These are phyloP conservation scores for Asterella californica DNA, from an alignment of 225 moss, liverwort and hornwort species.

Conservation along the genomic window DNA sequence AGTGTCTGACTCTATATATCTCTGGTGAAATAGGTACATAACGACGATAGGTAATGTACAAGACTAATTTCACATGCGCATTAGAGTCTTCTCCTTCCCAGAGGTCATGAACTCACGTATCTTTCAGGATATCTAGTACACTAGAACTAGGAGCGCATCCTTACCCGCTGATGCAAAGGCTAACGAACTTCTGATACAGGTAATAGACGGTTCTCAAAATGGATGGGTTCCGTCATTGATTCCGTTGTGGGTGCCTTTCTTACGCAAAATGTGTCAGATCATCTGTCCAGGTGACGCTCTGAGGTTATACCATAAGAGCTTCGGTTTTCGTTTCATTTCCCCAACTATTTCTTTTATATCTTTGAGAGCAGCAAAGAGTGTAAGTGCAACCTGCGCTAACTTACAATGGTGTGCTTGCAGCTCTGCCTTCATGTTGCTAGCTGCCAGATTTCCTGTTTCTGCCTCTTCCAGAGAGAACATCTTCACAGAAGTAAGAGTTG, in stretches of 20 bases:
- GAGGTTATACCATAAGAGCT: background rate
- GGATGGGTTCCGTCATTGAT: conserved; percentile 90
- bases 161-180: background rate
- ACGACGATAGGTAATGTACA: background rate
- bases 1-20: too few species aligned
- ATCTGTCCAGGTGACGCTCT: conserved; percentile 68
- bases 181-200: conserved; percentile 39
- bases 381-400: background rate
- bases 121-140: too few species aligned
- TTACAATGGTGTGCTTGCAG: conserved; percentile 38
- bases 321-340: background rate
- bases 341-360: background rate
- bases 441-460: conserved; percentile 70
- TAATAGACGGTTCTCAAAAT: conserved; percentile 66
- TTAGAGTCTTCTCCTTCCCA: too few species aligned
- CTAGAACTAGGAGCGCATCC: too few species aligned
- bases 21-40: background rate
- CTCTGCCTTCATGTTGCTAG: conserved; percentile 83
- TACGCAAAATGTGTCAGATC: conserved; percentile 95
- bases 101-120: too few species aligned
- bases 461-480: background rate
- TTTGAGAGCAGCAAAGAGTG: background rate
- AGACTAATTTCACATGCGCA: too few species aligned
- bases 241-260: conserved; percentile 89
- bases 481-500: conserved; percentile 12